Evolutionary conservation across 306 rosid genomes (phyloP), one percentile per base, ranked within the genome.

Genomic region (Ceratonia siliqua): DNA sequence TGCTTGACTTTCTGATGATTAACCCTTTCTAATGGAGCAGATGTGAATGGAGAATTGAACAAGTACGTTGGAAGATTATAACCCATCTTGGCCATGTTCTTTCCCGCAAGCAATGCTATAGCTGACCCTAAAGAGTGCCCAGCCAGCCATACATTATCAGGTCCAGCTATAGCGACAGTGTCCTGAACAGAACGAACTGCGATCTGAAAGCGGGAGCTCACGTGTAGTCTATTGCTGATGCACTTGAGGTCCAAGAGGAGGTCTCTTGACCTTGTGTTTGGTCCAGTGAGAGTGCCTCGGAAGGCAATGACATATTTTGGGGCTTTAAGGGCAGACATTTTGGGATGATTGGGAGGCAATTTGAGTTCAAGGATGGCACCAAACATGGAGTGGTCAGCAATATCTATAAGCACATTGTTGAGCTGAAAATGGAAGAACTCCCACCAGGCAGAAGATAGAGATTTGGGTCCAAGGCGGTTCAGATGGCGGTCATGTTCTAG

Each of bases 41-140:
- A 55, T 5, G 39, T 21, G 62, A 72, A 77, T 2, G 87, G 87
- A 15, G 82, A 72, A 63, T 77, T 84, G 61, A 80, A 84, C 0
- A 84, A 75, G 54, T 64, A 84, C 1, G 82, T 73, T 14, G 75
- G 67, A 17, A 68, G 35, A 10, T 22, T 35, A 30, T 17, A 46
- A 12, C 77, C 85, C 58, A 3, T 53, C 48, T 62, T 68, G 25
- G 52, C 59, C 87, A 68, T 72, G 11, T 45, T 38, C 24, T 80
- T 84, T 10, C 72, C 82, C 0, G 70, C 80, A 2, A 76, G 70
- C 48, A 83, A 24, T 11, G 82, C 79, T 2, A 76, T 72, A 1
- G 82, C 79, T 0, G 87, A 50, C 6, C 87, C 84, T 7, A 79
- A 22, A 12, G 84, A 83, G 53, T 76, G 84, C 5, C 87, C 79